Percentiles rank a stretch among this genome's conserved stretches.
These are phyloP conservation scores for Metahyphopichia silvanorum DNA, from an alignment of 805 yeast genomes.

Conservation along the genomic window DNA sequence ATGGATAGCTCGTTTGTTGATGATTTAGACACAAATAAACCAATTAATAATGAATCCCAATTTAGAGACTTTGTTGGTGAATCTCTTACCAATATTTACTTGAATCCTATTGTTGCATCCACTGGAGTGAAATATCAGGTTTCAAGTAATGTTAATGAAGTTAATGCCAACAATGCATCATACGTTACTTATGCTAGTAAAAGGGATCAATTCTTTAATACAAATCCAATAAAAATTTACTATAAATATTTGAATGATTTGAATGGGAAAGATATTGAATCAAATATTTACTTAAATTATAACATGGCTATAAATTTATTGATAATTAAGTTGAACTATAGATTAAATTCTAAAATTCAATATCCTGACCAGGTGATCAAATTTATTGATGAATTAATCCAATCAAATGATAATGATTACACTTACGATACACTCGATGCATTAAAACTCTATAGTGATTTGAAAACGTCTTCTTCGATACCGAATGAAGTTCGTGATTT, in stretches of 20 bases:
- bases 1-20: constrained; percentile 17
- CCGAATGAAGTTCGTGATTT: too few relatives aligned
- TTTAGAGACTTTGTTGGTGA: constrained; percentile 32
- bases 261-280: constrained; percentile 4
- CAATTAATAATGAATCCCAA: constrained; percentile 28
- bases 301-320: constrained; percentile 18
- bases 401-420: neutral
- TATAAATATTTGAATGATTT: constrained; percentile 16
- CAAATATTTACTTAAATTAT: constrained; percentile 16
- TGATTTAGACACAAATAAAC: constrained; percentile 16
- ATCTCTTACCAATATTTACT: constrained; percentile 30
- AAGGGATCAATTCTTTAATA: constrained; percentile 11
- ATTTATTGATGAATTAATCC: neutral
- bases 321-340: constrained; percentile 20
- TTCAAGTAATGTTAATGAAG: constrained; percentile 29
- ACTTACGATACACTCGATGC: too few relatives aligned
- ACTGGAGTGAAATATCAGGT: constrained; percentile 27
- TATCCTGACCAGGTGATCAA: constrained; percentile 2
- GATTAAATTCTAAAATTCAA: constrained; percentile 8
- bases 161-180: constrained; percentile 6
- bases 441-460: constrained; percentile 1
- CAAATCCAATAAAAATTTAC: constrained; percentile 20
- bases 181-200: constrained; percentile 4
- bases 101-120: constrained; percentile 39
- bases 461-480: too few relatives aligned